phyloP scores from a whole-genome alignment of 768 basidiomycete species.

The Leccinum longicurvipes region DNA sequence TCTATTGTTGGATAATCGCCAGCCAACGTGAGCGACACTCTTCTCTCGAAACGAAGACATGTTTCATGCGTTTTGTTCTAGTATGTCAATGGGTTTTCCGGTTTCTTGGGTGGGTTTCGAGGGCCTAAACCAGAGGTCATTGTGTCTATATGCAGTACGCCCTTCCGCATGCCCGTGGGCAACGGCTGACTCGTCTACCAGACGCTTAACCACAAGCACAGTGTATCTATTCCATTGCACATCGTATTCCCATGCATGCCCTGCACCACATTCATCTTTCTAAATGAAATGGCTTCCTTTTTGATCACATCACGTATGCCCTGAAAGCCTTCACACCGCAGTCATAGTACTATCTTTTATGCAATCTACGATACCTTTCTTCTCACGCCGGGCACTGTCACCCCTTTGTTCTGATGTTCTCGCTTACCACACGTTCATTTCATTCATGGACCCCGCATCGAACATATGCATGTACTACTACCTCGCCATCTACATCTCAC shows the following conservation, averaged over 20 bases:
- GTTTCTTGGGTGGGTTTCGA: constrained; percentile 24
- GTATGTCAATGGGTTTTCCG: constrained; percentile 25
- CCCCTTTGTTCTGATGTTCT: neutral
- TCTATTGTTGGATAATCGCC: constrained; percentile 22
- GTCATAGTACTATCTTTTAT: constrained; percentile 8
- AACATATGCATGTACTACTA: neutral
- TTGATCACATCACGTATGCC: constrained; percentile 13
- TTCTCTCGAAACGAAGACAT: neutral
- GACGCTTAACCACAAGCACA: constrained; percentile 2
- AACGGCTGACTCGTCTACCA: constrained; percentile 4
- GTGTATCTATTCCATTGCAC: constrained; percentile 22
- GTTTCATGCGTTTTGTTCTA: constrained; percentile 3
- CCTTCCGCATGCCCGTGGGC: neutral
- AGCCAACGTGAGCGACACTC: constrained; percentile 22
- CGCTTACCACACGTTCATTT: constrained; percentile 8
- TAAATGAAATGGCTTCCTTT: constrained; percentile 12
- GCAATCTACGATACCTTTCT: constrained; percentile 16
- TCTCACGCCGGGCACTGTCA: constrained; percentile 1
- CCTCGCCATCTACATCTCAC: neutral
- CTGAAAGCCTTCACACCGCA: neutral
- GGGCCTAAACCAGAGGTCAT: constrained; percentile 19
- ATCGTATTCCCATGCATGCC: constrained; percentile 21
- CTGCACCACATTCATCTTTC: constrained; percentile 16
- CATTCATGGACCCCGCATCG: constrained; percentile 18
- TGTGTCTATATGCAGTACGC: constrained; percentile 8